These are phyloP conservation scores for Penicillium janthinellum DNA, from an alignment of 2,329 filamentous ascomycete genomes.

Conservation along the genomic window DNA sequence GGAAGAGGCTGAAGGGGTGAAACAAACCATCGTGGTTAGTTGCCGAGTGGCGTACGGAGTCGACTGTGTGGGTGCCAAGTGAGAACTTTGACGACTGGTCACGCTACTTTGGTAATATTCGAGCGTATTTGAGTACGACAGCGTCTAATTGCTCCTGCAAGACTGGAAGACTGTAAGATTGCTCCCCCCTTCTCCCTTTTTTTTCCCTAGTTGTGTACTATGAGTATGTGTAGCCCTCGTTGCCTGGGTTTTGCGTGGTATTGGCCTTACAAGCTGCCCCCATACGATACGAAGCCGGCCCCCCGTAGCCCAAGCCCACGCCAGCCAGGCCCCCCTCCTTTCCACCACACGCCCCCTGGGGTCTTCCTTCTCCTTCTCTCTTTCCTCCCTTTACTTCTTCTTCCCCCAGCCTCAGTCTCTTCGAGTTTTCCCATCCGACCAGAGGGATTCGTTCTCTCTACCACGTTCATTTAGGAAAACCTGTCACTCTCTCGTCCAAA, in stretches of 20 bases:
- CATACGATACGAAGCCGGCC: background rate
- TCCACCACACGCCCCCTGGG: conserved; percentile 12
- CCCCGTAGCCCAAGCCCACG: background rate
- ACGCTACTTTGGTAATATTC: background rate
- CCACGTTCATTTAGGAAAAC: conserved; percentile 44
- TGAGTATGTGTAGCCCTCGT: background rate
- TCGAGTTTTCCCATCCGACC: conserved; percentile 45
- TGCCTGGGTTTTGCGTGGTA: background rate
- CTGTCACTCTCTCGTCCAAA: conserved; percentile 28
- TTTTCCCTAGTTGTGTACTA: background rate
- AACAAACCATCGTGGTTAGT: background rate
- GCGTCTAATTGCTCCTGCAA: background rate
- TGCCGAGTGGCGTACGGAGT: background rate
- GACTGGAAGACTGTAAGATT: too few relatives aligned
- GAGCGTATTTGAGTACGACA: background rate
- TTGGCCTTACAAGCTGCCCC: background rate
- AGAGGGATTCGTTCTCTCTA: conserved; percentile 44
- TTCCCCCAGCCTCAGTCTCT: conserved; percentile 20
- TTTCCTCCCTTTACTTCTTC: conserved; percentile 10
- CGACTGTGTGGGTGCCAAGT: background rate
- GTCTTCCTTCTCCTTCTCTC: conserved; percentile 26
- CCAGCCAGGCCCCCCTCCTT: conserved; percentile 13
- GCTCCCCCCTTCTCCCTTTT: background rate
- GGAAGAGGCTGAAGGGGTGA: background rate
- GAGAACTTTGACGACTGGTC: background rate